Percentiles rank a stretch among this genome's conserved stretches.
phyloP scores from a whole-genome alignment of 352 stramenopile genomes.

The Lagenidium sp. region DNA sequence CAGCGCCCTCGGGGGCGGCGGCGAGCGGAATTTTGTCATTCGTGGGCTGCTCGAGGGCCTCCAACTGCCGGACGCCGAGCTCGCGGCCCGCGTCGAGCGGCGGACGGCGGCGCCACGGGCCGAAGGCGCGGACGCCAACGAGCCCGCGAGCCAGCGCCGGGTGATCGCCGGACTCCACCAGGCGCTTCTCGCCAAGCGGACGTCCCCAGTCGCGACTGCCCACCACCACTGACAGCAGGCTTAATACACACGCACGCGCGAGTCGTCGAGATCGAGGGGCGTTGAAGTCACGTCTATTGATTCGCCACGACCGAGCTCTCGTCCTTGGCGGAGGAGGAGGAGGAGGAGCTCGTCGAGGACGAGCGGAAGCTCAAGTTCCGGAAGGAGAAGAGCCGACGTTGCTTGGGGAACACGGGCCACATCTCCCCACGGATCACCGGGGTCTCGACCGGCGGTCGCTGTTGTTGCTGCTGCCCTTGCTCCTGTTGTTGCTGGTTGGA shows the following conservation, averaged over 20 bases:
- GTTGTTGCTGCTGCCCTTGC: background rate
- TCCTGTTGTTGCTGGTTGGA: background rate
- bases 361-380: slow-evolving; percentile 35
- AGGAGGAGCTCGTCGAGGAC: slow-evolving; percentile 7
- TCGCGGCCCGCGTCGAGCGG: no score
- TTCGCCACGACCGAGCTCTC: no score
- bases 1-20: slow-evolving; percentile 40
- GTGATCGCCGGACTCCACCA: slow-evolving; percentile 9
- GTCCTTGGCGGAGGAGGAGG: no score
- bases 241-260: no score
- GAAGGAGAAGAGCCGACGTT: slow-evolving; percentile 56
- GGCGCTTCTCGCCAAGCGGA: slow-evolving; percentile 30
- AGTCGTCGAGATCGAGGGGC: no score
- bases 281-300: no score
- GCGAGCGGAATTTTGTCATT: slow-evolving; percentile 27
- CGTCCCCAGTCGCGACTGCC: no score
- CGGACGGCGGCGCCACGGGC: slow-evolving; percentile 13
- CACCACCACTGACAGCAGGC: no score
- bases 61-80: slow-evolving; percentile 20
- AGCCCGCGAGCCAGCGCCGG: no score
- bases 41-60: slow-evolving; percentile 24
- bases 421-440: slow-evolving; percentile 14
- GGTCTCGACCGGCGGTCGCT: background rate
- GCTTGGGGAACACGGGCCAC: slow-evolving; percentile 40
- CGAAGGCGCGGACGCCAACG: slow-evolving; percentile 12